Percentiles rank a stretch among this genome's conserved stretches.
Evolutionary conservation across 805 yeast genomes (phyloP).

Genomic region (Kluyveromyces starmeri): DNA sequence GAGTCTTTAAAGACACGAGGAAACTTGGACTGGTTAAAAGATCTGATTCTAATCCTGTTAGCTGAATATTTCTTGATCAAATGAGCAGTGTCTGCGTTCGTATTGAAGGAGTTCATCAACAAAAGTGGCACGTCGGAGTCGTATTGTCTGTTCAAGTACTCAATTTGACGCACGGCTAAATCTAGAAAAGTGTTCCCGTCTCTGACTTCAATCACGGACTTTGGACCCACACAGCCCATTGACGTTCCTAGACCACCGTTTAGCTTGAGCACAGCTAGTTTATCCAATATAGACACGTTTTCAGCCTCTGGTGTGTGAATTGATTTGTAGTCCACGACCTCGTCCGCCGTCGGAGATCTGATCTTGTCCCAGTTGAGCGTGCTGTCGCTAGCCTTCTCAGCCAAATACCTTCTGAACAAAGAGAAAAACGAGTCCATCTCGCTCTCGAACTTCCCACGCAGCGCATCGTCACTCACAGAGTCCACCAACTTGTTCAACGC

Average conservation of each 20-base stretch:
- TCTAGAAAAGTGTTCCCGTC: slow-evolving; percentile 97
- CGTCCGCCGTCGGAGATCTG: slow-evolving; percentile 80
- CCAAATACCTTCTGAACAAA: slow-evolving; percentile 81
- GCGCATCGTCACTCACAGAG: slow-evolving; percentile 47
- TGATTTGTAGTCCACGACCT: slow-evolving; percentile 70
- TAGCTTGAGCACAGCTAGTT: slow-evolving; percentile 89
- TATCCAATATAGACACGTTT: slow-evolving; percentile 43
- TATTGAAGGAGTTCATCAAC: slow-evolving; percentile 97
- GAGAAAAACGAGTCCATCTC: slow-evolving; percentile 95
- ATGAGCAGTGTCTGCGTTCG: slow-evolving; percentile 90
- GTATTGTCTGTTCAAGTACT: slow-evolving; percentile 80
- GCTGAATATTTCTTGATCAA: slow-evolving; percentile 95
- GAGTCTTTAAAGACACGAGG: slow-evolving; percentile 95
- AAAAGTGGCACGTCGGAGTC: slow-evolving; percentile 92
- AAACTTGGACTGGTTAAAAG: slow-evolving; percentile 96
- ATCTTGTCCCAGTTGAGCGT: slow-evolving; percentile 92
- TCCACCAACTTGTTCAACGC: slow-evolving; percentile 85
- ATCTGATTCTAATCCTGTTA: slow-evolving; percentile 87
- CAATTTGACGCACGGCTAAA: slow-evolving; percentile 92
- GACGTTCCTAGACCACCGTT: slow-evolving; percentile 99
- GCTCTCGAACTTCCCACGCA: slow-evolving; percentile 58
- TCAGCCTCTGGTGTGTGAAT: slow-evolving; percentile 33
- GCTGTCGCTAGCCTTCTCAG: slow-evolving; percentile 80
- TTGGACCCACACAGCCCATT: slow-evolving; percentile 99
- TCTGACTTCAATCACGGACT: slow-evolving; percentile 95